phyloP scores from a whole-genome alignment of 202 grass and related monocot genomes.

The Carex arenaria region DNA sequence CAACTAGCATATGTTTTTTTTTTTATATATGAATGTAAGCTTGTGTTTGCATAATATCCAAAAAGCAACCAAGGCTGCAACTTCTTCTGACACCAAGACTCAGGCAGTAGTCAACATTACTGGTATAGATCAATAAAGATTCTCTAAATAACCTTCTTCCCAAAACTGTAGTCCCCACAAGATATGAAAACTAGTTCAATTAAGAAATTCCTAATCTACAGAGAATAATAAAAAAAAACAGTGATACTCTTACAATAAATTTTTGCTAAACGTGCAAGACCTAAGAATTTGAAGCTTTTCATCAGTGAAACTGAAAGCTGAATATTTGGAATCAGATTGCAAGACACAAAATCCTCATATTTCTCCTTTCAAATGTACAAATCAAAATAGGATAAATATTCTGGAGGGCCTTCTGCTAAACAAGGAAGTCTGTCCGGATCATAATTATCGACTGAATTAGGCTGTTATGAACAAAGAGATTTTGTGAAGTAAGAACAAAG shows the following conservation, averaged over 20 bases:
- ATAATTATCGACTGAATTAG: neutral
- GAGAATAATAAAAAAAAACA: neutral
- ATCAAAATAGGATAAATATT: constrained; percentile 15
- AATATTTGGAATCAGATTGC: neutral
- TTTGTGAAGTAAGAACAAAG: neutral
- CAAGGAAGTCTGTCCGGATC: neutral
- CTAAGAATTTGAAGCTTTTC: neutral
- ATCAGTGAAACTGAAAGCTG: neutral
- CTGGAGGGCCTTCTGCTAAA: neutral
- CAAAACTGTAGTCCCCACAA: neutral
- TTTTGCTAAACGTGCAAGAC: neutral
- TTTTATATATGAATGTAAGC: neutral
- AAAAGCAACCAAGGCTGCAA: neutral
- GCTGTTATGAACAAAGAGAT: neutral
- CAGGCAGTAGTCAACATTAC: neutral
- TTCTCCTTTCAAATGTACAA: constrained; percentile 4
- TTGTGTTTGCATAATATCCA: neutral
- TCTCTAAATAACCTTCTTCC: neutral
- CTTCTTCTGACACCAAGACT: neutral
- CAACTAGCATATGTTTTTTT: neutral
- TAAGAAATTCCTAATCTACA: neutral
- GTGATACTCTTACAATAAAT: neutral
- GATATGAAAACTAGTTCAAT: neutral
- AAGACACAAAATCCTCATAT: neutral
- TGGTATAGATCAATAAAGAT: neutral